Evolutionary conservation across 768 basidiomycete species (phyloP).

Genomic region (Coprinopsis marcescibilis): DNA sequence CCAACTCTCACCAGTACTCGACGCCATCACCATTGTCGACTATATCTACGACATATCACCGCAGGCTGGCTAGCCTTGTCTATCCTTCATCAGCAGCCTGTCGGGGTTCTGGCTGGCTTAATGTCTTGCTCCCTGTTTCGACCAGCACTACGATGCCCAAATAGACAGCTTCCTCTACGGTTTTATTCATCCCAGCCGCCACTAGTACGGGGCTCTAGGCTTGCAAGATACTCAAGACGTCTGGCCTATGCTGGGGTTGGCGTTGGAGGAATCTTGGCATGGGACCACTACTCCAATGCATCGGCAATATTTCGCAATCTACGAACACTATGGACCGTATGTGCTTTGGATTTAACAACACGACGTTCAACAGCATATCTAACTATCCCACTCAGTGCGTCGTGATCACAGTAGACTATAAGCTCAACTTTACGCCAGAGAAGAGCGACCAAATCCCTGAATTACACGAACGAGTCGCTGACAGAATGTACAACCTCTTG

Average conservation of each 20-base stretch:
- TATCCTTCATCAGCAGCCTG: too few relatives aligned
- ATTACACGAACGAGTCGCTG: conserved; percentile 81
- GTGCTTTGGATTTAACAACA: conserved; percentile 13
- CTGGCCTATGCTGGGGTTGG: conserved; percentile 32
- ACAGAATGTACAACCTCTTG: conserved; percentile 69
- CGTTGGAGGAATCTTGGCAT: conserved; percentile 33
- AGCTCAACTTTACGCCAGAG: conserved; percentile 75
- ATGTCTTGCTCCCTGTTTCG: background rate
- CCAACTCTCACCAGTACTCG: too few relatives aligned
- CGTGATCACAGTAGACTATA: conserved; percentile 75
- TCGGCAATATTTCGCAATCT: conserved; percentile 50
- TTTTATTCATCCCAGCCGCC: background rate
- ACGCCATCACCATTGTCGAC: too few relatives aligned
- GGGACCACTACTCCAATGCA: conserved; percentile 53
- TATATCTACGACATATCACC: too few relatives aligned
- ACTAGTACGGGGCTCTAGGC: background rate
- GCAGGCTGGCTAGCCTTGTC: too few relatives aligned
- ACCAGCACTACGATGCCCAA: background rate
- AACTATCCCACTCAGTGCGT: conserved; percentile 42
- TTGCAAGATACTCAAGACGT: conserved; percentile 23
- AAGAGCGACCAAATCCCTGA: conserved; percentile 70
- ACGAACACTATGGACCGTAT: conserved; percentile 47
- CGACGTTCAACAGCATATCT: background rate
- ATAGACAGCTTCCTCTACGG: background rate
- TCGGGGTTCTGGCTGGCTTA: too few relatives aligned